Evolutionary conservation across 768 basidiomycete species (phyloP).

Genomic region (Hygrophoropsis aurantiaca): DNA sequence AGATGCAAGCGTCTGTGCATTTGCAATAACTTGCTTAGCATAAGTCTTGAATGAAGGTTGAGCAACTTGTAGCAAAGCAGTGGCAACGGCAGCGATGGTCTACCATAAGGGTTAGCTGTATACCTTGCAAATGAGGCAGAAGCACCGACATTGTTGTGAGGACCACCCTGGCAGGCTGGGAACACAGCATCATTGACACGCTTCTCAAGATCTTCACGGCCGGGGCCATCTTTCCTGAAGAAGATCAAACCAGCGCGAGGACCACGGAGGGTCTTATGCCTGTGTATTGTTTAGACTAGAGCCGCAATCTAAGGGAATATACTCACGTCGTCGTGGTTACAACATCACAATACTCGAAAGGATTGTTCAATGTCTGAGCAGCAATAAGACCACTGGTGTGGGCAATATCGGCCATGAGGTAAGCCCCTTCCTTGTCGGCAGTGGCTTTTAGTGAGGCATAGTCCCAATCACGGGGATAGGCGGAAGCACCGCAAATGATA

Average conservation of each 20-base stretch:
- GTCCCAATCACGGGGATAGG: constrained; percentile 99
- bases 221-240: constrained; percentile 90
- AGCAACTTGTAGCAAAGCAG: constrained; percentile 86
- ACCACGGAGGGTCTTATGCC: constrained; percentile 98
- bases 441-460: constrained; percentile 80
- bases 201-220: constrained; percentile 86
- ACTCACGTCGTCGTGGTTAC: constrained; percentile 95
- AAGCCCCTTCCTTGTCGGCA: constrained; percentile 86
- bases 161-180: constrained; percentile 99
- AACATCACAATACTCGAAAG: constrained; percentile 95
- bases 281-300: constrained; percentile 25
- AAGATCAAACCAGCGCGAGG: constrained; percentile 98
- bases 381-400: constrained; percentile 96
- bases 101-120: constrained; percentile 24
- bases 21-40: constrained; percentile 91
- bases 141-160: constrained; percentile 88
- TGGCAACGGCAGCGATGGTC: constrained; percentile 96
- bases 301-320: neutral
- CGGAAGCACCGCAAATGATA: constrained; percentile 96
- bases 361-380: constrained; percentile 84
- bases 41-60: constrained; percentile 89
- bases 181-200: constrained; percentile 98
- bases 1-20: constrained; percentile 75
- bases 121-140: neutral
- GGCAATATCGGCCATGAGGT: constrained; percentile 95